Conservation (phyloP, 495 filamentous ascomycete species). For the Penicillium lagena region DNA sequence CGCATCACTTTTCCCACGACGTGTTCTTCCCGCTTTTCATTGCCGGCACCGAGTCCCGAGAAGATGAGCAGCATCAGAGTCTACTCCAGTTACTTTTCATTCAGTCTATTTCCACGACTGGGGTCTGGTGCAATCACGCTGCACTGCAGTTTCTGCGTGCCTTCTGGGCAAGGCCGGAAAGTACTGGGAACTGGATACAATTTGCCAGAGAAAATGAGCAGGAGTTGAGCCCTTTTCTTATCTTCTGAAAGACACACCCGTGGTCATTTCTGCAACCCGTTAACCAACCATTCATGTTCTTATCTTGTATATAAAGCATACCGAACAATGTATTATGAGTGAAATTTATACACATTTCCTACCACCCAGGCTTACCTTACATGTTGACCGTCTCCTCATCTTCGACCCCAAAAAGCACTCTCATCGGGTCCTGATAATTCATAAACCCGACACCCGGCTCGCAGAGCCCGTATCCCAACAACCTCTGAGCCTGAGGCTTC, state of each 20-base stretch:
- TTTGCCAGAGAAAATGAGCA: constrained; percentile 9
- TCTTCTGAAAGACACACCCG: constrained; percentile 2
- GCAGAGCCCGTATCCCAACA: constrained; percentile 19
- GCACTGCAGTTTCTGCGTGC: constrained; percentile 10
- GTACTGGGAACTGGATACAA: constrained; percentile 9
- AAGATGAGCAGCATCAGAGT: not conserved
- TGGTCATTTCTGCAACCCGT: too few relatives aligned
- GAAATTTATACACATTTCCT: too few relatives aligned
- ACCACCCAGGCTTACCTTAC: not conserved
- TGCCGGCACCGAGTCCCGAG: constrained; percentile 6
- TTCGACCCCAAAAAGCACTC: constrained; percentile 14
- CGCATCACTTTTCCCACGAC: constrained; percentile 7
- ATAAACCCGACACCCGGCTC: constrained; percentile 14
- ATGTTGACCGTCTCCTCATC: constrained; percentile 14
- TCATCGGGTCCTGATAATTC: constrained; percentile 15
- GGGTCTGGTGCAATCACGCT: constrained; percentile 14
- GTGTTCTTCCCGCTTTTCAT: constrained; percentile 17
- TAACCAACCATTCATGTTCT: too few relatives aligned
- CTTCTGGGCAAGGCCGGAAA: constrained; percentile 4
- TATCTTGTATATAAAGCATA: too few relatives aligned
- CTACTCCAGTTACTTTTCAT: constrained; percentile 6
- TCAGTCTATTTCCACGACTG: constrained; percentile 7
- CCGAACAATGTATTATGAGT: too few relatives aligned
- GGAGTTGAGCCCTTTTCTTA: constrained; percentile 4
- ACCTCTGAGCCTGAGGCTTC: constrained; percentile 16